Percentiles rank a stretch among this genome's conserved stretches.
Evolutionary conservation across 177 flowering plant genomes (phyloP).

Genomic region (Tripterygium wilfordii): DNA sequence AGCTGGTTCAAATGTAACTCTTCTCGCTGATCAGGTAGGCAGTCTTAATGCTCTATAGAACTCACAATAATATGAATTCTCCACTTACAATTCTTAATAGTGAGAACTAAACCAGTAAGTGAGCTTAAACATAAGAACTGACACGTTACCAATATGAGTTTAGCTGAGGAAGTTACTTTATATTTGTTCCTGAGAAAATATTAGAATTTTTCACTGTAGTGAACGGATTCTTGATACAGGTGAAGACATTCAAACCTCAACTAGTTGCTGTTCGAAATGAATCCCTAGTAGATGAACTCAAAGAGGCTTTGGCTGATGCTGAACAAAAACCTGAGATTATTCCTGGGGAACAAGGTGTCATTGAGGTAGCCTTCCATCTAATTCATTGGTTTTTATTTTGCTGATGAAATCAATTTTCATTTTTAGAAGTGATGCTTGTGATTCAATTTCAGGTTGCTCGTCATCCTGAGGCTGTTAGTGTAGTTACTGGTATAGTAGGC

Average conservation of each 20-base stretch:
- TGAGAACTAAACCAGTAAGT: too few relatives aligned
- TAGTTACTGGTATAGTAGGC: slow-evolving; percentile 97
- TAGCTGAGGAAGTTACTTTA: too few relatives aligned
- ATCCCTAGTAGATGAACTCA: slow-evolving; percentile 68
- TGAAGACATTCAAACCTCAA: slow-evolving; percentile 76
- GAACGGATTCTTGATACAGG: too few relatives aligned
- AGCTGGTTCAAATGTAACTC: slow-evolving; percentile 96
- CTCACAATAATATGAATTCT: not conserved
- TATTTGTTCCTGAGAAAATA: too few relatives aligned
- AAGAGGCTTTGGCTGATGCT: slow-evolving; percentile 77
- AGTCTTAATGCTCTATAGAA: not conserved
- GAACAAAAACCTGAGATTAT: slow-evolving; percentile 89
- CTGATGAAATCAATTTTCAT: not conserved
- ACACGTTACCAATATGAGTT: too few relatives aligned
- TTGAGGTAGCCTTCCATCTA: slow-evolving; percentile 53
- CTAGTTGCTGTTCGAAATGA: slow-evolving; percentile 84
- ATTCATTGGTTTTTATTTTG: slow-evolving; percentile 2
- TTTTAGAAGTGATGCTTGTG: not conserved
- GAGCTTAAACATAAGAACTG: too few relatives aligned
- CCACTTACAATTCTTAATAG: not conserved
- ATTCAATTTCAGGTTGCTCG: slow-evolving; percentile 79
- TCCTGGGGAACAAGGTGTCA: slow-evolving; percentile 87
- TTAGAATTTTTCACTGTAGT: too few relatives aligned
- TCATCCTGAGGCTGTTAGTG: slow-evolving; percentile 89
- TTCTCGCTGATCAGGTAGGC: slow-evolving; percentile 94